Base-by-base conservation (phyloP, 257 asterid species). In the Cruciata laevipes region DNA sequence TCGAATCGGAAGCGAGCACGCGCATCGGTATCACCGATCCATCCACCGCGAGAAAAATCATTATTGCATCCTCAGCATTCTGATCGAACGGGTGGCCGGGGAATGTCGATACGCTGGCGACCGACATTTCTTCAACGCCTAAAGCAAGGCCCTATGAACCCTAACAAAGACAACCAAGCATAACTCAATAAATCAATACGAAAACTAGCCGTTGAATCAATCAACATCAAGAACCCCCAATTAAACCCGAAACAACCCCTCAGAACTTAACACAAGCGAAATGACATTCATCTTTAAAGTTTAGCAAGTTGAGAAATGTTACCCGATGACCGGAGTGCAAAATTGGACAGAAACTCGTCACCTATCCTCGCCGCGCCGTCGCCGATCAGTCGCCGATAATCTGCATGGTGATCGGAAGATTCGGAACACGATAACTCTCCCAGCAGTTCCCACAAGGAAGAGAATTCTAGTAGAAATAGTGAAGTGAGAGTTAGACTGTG, bases 1-100 rank as follows among this genome's bases (percentile, higher is more conserved):
- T 81, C 11, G 97, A 90, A 72, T 88, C 93, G 1, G 95, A 83
- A 66, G 81, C 89, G 13, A 83, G 83, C 59, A 90, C 89, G 0
- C 79, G 85, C 92, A 88, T 74, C 0, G 92, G 97, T 40, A 79
- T 82, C 75, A 86, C 73, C 6, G 93, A 82, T n/a, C 85, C 83
- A 20, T 86, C 90, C 63, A 86, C 76, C 6, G 88, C 77, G 1
- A 90, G 77, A 83, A 77, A 90, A 65, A 88, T 82, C 42, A 88
- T 55, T 78, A 90, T 88, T 0, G 96, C 78, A 76, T 85, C 90
- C 18, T 79, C 77, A 17, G 76, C 65, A 76, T 58, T 68, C 59
- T 77, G 79, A 47, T 76, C 83, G 27, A 76, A 74, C 67, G 75
- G 72, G 51, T 78, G 77, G 55, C 86, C 74, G 0, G 87, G 87